Percentiles rank a stretch among this genome's conserved stretches.
Conservation (phyloP, 1,284 basidiomycete genomes). For the Sporisorium exsertum region DNA sequence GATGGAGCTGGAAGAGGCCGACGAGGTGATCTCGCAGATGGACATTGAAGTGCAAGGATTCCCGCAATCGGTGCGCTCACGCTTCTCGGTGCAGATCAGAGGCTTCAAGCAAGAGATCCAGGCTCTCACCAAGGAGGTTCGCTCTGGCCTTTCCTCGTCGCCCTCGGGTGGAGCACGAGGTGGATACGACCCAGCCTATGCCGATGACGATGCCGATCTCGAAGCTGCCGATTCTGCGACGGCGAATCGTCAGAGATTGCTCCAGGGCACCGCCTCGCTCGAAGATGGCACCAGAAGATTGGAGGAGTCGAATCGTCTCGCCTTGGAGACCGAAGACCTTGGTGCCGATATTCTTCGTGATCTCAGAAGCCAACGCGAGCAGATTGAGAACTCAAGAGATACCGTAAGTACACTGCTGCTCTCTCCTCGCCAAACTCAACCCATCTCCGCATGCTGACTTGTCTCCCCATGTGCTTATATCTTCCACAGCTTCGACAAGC, state of each 20-base stretch:
- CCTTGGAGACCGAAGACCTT: conserved; percentile 94
- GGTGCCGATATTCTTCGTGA: conserved; percentile 91
- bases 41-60: conserved; percentile 98
- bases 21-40: conserved; percentile 96
- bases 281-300: conserved; percentile 75
- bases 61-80: conserved; percentile 74
- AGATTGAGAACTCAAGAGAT: conserved; percentile 92
- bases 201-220: conserved; percentile 48
- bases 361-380: conserved; percentile 88
- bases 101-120: conserved; percentile 56
- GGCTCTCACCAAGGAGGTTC: conserved; percentile 50
- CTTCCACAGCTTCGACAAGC: conserved; percentile 72
- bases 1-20: conserved; percentile 96
- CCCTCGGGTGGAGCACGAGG: conserved; percentile 12
- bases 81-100: conserved; percentile 57
- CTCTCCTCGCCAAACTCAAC: neutral
- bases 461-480: neutral
- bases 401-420: conserved; percentile 74
- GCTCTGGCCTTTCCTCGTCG: conserved; percentile 28
- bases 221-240: conserved; percentile 47
- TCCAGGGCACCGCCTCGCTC: conserved; percentile 70
- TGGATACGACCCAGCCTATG: conserved; percentile 32
- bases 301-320: conserved; percentile 89
- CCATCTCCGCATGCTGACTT: neutral
- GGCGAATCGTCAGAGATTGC: conserved; percentile 70